These are phyloP conservation scores for Pharus latifolius DNA, from an alignment of 176 grass and related monocot species.

Conservation along the genomic window DNA sequence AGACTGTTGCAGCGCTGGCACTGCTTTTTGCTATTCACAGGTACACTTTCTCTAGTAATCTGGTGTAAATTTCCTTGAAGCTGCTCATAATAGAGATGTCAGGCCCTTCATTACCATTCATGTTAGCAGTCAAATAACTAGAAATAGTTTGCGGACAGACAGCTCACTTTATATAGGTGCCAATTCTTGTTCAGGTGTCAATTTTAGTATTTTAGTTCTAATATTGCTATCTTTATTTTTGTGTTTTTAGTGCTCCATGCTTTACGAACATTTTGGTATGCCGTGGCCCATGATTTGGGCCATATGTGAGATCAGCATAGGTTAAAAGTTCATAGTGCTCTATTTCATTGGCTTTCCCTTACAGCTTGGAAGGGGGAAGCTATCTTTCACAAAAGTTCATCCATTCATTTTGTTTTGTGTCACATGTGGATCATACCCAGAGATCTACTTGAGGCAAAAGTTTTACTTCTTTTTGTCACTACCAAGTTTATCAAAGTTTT, in stretches of 20 bases:
- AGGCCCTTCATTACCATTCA: neutral
- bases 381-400: neutral
- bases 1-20: conserved; percentile 92
- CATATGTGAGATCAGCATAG: neutral
- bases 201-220: conserved; percentile 18
- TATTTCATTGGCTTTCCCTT: neutral
- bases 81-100: neutral
- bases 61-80: neutral
- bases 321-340: neutral
- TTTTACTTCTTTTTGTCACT: conserved; percentile 4
- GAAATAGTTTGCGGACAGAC: neutral
- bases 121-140: neutral
- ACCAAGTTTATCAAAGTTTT: neutral
- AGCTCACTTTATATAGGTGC: neutral
- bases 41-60: conserved; percentile 28
- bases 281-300: neutral
- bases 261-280: neutral
- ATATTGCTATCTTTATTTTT: neutral
- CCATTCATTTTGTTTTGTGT: neutral
- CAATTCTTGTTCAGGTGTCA: neutral
- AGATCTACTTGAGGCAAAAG: neutral
- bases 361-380: neutral
- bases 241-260: neutral
- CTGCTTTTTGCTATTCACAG: conserved; percentile 99
- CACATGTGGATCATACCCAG: neutral